phyloP scores from a whole-genome alignment of 305 asterid species.

The Solanum hybrid region DNA sequence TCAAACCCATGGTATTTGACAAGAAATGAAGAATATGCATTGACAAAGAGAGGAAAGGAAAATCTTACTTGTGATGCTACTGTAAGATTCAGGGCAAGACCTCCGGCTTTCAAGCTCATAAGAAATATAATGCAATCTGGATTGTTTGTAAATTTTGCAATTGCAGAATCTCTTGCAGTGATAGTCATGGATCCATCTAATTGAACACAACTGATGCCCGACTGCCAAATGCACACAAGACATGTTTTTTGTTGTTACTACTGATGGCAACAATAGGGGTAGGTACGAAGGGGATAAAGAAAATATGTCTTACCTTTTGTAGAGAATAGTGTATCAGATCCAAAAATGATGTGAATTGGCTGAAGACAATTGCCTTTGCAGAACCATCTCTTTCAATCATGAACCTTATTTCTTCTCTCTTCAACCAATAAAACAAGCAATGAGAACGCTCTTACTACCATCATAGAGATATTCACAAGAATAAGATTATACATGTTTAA shows the following conservation, averaged over 20 bases:
- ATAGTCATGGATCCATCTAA: constrained; percentile 79
- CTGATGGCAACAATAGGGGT: not conserved
- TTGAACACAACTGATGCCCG: constrained; percentile 63
- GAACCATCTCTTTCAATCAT: constrained; percentile 97
- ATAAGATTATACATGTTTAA: not conserved
- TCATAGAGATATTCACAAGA: not conserved
- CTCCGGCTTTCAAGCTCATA: constrained; percentile 89
- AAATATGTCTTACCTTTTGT: constrained; percentile 40
- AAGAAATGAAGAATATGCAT: not conserved
- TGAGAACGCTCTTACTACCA: not conserved
- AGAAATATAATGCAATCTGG: constrained; percentile 76
- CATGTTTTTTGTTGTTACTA: not conserved
- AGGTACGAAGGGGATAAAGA: not conserved
- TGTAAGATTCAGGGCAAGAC: constrained; percentile 87
- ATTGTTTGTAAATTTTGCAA: constrained; percentile 56
- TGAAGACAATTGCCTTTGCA: constrained; percentile 82
- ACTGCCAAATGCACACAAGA: constrained; percentile 30
- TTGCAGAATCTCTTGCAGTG: constrained; percentile 73
- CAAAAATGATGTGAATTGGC: constrained; percentile 84
- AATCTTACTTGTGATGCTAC: constrained; percentile 72
- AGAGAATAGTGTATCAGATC: constrained; percentile 78
- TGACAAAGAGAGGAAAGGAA: not conserved
- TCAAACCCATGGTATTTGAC: not conserved
- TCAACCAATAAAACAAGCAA: constrained; percentile 17
- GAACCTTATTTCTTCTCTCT: constrained; percentile 85